Evolutionary conservation across 495 filamentous ascomycete genomes (phyloP).

Genomic region (Penicillium lividum): DNA sequence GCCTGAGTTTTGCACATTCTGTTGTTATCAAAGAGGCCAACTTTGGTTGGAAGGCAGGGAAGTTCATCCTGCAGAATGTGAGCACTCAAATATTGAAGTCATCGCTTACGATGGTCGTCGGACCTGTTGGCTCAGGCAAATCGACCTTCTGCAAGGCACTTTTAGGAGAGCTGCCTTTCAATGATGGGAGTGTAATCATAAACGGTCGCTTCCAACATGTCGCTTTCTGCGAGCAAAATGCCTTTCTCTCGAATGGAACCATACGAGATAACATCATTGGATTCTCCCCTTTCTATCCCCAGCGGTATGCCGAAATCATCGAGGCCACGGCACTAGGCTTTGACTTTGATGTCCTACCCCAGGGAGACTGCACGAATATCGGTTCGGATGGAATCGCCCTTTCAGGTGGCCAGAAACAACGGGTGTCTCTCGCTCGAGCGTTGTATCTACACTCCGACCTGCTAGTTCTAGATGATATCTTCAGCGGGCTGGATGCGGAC

Average conservation of each 20-base stretch:
- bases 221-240: neutral
- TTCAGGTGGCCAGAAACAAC: constrained; percentile 2
- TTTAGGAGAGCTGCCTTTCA: neutral
- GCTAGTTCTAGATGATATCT: constrained; percentile 33
- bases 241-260: neutral
- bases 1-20: neutral
- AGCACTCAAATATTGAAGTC: constrained; percentile 5
- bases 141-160: neutral
- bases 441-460: constrained; percentile 12
- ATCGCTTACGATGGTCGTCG: neutral
- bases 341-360: neutral
- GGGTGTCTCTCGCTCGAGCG: neutral
- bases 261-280: constrained; percentile 1
- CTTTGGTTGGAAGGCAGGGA: neutral
- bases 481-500: constrained; percentile 34
- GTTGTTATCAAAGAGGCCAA: neutral
- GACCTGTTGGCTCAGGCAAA: neutral
- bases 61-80: neutral
- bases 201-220: neutral
- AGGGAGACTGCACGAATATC: neutral
- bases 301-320: constrained; percentile 1
- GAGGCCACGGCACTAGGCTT: neutral
- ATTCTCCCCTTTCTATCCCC: neutral
- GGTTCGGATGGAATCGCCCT: constrained; percentile 1
- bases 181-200: neutral